Conservation (phyloP, 2,329 filamentous ascomycete species). For the Botryotinia narcissicola region DNA sequence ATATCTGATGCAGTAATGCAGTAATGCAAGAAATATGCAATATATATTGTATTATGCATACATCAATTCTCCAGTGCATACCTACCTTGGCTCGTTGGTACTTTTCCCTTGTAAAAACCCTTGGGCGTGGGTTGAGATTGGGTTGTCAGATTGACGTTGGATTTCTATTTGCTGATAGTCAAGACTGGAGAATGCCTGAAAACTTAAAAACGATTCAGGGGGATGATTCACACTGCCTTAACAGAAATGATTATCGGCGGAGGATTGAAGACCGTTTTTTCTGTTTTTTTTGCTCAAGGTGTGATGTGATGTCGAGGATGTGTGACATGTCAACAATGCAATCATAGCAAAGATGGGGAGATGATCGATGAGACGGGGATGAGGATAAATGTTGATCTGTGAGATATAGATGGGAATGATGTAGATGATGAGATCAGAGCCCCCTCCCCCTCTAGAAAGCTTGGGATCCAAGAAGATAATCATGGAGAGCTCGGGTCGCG, state of each 20-base stretch:
- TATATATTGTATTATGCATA: neutral
- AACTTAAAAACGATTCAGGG: neutral
- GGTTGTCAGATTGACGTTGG: neutral
- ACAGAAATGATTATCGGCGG: neutral
- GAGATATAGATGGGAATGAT: neutral
- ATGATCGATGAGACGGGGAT: neutral
- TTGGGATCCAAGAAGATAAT: neutral
- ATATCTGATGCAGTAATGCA: neutral
- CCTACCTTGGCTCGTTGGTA: too few relatives aligned
- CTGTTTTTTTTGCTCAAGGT: neutral
- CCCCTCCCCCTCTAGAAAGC: neutral
- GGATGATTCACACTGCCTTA: neutral
- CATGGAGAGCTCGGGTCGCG: neutral
- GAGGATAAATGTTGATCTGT: neutral
- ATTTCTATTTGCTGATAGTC: neutral
- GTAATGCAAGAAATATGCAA: constrained; percentile 3
- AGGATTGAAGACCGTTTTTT: neutral
- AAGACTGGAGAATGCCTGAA: neutral
- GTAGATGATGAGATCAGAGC: constrained; percentile 1
- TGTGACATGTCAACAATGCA: neutral
- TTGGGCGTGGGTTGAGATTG: neutral
- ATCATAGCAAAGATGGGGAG: neutral
- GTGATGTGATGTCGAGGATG: neutral
- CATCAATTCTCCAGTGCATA: neutral
- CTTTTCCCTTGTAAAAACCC: neutral